phyloP scores from a whole-genome alignment of 345 rosid genomes.

The Sisymbrium altissimum region DNA sequence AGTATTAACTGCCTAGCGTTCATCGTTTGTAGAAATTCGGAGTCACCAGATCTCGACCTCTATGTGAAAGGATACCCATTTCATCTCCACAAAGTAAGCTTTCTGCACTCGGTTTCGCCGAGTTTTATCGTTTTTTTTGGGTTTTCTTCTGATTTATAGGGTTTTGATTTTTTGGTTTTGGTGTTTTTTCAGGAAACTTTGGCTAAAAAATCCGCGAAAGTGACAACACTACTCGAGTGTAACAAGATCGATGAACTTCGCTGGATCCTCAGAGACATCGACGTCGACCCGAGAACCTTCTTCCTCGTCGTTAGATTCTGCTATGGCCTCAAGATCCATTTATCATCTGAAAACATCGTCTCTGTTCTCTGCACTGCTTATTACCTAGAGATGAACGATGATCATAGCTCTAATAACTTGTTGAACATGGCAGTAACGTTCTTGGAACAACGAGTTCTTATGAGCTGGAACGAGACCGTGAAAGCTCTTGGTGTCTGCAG shows the following conservation, averaged over 20 bases:
- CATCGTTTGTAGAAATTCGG: conserved; percentile 39
- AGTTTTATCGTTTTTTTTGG: neutral
- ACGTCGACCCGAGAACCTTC: conserved; percentile 49
- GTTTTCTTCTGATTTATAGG: conserved; percentile 5
- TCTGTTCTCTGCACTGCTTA: conserved; percentile 60
- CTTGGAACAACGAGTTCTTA: conserved; percentile 51
- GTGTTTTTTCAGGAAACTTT: conserved; percentile 46
- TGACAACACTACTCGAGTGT: conserved; percentile 41
- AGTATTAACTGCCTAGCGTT: neutral
- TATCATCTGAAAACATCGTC: conserved; percentile 60
- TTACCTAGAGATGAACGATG: conserved; percentile 69
- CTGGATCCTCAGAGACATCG: conserved; percentile 44
- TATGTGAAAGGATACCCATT: conserved; percentile 41
- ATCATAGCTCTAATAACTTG: conserved; percentile 57
- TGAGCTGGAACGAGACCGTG: conserved; percentile 69
- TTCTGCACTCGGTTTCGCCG: neutral
- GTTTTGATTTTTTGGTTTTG: neutral
- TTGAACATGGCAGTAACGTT: conserved; percentile 41
- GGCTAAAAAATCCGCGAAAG: conserved; percentile 61
- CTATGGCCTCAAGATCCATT: conserved; percentile 45
- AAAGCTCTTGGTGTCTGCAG: conserved; percentile 47
- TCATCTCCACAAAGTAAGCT: conserved; percentile 45
- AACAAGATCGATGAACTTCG: conserved; percentile 34
- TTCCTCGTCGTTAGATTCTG: conserved; percentile 71
- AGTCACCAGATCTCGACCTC: conserved; percentile 40